These are phyloP conservation scores for Eucalyptus regnans DNA, from an alignment of 345 rosid species.

Conservation along the genomic window DNA sequence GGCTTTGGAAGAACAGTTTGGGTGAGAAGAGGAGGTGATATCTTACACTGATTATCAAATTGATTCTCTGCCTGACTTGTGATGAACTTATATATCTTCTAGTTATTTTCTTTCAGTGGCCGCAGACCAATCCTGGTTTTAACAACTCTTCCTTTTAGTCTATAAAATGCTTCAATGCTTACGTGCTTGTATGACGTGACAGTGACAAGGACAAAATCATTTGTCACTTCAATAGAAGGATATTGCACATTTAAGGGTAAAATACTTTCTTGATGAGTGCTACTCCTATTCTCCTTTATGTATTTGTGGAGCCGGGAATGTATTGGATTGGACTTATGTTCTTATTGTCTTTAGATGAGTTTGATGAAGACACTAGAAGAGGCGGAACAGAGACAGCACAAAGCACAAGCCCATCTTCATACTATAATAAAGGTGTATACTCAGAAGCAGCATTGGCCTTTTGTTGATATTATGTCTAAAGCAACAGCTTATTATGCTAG, in stretches of 20 bases:
- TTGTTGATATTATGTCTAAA: not conserved
- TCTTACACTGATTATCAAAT: not conserved
- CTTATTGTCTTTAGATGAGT: constrained; percentile 48
- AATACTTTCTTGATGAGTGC: not conserved
- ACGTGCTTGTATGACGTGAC: constrained; percentile 92
- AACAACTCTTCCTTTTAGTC: constrained; percentile 76
- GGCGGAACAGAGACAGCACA: constrained; percentile 76
- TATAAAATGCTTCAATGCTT: constrained; percentile 88
- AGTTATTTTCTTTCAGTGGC: constrained; percentile 33
- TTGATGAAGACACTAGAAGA: constrained; percentile 86
- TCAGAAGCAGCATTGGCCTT: not conserved
- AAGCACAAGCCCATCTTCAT: constrained; percentile 82
- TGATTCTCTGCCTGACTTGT: not conserved
- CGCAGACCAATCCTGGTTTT: constrained; percentile 83
- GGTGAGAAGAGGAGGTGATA: constrained; percentile 91
- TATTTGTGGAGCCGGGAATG: fast-evolving
- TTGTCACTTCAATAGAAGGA: constrained; percentile 85
- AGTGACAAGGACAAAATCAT: constrained; percentile 85
- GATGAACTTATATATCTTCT: not conserved
- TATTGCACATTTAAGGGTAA: constrained; percentile 88
- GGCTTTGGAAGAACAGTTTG: constrained; percentile 35
- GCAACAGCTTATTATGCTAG: constrained; percentile 11
- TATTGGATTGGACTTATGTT: not conserved
- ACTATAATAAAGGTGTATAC: constrained; percentile 74
- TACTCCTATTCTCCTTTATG: not conserved